phyloP scores from a whole-genome alignment of 805 yeast species.

The Suhomyces prunicola region DNA sequence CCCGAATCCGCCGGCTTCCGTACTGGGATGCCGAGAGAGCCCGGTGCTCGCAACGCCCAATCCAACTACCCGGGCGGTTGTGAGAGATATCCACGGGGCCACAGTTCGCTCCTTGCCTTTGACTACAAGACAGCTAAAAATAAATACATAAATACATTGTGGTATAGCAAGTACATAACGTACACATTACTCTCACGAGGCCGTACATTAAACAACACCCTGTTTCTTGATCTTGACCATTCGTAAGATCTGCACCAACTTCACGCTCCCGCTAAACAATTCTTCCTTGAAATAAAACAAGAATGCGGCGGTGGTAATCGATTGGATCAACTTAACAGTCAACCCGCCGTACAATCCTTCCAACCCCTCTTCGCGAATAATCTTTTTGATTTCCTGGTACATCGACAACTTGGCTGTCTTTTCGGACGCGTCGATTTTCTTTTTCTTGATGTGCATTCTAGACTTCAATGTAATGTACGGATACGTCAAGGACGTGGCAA shows the following conservation, averaged over 20 bases:
- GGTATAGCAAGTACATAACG: background rate
- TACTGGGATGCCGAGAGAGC: background rate
- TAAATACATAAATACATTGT: background rate
- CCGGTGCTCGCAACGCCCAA: background rate
- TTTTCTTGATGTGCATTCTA: conserved; percentile 70
- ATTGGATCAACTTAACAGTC: conserved; percentile 73
- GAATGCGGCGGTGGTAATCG: conserved; percentile 85
- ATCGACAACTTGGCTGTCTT: conserved; percentile 35
- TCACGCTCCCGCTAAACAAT: conserved; percentile 58
- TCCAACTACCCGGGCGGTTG: background rate
- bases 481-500: conserved; percentile 86
- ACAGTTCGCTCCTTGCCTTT: background rate
- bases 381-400: conserved; percentile 52
- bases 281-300: conserved; percentile 89
- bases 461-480: conserved; percentile 90
- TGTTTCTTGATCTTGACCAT: conserved; percentile 21
- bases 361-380: conserved; percentile 68
- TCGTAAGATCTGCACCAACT: conserved; percentile 44
- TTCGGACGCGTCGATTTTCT: conserved; percentile 14
- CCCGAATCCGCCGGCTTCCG: background rate
- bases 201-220: background rate
- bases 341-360: conserved; percentile 80
- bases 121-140: background rate
- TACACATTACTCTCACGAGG: background rate
- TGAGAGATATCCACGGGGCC: background rate